Conservation (phyloP, 2,329 filamentous ascomycete species). For the Thelonectria rubi region DNA sequence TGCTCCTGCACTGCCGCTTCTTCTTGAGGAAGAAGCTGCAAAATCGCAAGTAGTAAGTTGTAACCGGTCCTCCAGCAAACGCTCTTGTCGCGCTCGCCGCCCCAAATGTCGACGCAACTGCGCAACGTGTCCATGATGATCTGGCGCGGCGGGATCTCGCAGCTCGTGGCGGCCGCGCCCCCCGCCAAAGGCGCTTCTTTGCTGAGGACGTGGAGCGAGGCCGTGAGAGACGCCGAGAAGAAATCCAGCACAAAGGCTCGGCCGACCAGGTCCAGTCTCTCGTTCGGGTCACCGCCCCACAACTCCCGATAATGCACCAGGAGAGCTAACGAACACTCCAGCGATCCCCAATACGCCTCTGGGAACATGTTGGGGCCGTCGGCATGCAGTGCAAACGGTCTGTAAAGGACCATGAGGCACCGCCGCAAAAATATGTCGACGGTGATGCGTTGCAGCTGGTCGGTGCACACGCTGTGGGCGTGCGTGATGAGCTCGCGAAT, state of each 20-base stretch:
- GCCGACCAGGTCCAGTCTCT: conserved; percentile 45
- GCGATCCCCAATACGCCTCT: conserved; percentile 50
- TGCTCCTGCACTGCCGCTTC: neutral
- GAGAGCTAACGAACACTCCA: conserved; percentile 49
- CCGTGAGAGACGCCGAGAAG: conserved; percentile 48
- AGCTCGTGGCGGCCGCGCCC: conserved; percentile 39
- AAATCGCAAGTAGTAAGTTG: conserved; percentile 43
- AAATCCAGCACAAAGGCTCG: conserved; percentile 49
- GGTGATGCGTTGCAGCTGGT: conserved; percentile 46
- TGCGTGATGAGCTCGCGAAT: conserved; percentile 47
- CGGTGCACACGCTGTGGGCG: conserved; percentile 42
- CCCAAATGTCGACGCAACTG: conserved; percentile 49
- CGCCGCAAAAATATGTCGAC: conserved; percentile 48
- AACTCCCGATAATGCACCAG: conserved; percentile 49
- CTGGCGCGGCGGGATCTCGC: conserved; percentile 46
- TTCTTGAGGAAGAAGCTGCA: conserved; percentile 38
- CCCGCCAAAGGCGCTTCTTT: conserved; percentile 47
- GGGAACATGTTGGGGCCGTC: conserved; percentile 46
- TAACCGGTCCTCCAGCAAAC: conserved; percentile 49
- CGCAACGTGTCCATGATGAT: conserved; percentile 48
- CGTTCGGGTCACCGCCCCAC: conserved; percentile 41
- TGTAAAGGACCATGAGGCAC: conserved; percentile 49
- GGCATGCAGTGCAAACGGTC: conserved; percentile 47
- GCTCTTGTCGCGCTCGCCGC: conserved; percentile 47
- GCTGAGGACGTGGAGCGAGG: conserved; percentile 47